A percentile compares a stretch with the other conserved stretches of the same genome.
Conservation (phyloP, 805 yeast species). For the Candida nanaspora region DNA sequence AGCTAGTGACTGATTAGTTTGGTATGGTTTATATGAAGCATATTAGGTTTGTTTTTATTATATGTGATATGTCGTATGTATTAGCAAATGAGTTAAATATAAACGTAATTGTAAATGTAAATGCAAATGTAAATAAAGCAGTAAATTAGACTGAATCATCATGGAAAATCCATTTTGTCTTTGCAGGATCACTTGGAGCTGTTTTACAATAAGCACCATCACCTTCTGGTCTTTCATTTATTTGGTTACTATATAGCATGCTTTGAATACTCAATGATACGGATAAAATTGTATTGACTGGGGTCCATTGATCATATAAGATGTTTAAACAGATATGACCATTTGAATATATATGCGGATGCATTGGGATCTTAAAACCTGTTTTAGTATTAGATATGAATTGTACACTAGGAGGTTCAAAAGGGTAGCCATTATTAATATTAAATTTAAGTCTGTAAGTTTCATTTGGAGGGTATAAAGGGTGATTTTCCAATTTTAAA, state of each 20-base stretch:
- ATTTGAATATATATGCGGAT: conserved; percentile 69
- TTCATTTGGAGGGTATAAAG: conserved; percentile 28
- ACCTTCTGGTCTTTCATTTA: conserved; percentile 49
- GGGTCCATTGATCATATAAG: conserved; percentile 62
- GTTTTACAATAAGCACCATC: conserved; percentile 38
- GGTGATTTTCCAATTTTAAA: conserved; percentile 27
- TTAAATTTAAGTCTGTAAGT: conserved; percentile 36
- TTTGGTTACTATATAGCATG: conserved; percentile 46
- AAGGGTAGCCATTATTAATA: conserved; percentile 44
- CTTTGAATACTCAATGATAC: conserved; percentile 55
- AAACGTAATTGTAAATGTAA: no score
- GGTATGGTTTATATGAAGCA: no score
- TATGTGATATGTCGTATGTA: no score
- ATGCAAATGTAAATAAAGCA: no score
- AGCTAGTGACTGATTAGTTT: no score
- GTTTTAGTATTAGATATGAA: conserved; percentile 27
- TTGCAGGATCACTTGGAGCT: conserved; percentile 56
- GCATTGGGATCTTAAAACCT: conserved; percentile 43
- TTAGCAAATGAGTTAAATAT: no score
- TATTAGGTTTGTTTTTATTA: no score
- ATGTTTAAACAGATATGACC: conserved; percentile 74
- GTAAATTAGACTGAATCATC: conserved; percentile 43
- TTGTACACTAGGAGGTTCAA: conserved; percentile 49
- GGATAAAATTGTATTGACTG: conserved; percentile 46
- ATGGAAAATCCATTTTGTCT: conserved; percentile 44